Percentiles rank a stretch among this genome's conserved stretches.
phyloP scores from a whole-genome alignment of 306 rosid genomes.

The Quercus suber region DNA sequence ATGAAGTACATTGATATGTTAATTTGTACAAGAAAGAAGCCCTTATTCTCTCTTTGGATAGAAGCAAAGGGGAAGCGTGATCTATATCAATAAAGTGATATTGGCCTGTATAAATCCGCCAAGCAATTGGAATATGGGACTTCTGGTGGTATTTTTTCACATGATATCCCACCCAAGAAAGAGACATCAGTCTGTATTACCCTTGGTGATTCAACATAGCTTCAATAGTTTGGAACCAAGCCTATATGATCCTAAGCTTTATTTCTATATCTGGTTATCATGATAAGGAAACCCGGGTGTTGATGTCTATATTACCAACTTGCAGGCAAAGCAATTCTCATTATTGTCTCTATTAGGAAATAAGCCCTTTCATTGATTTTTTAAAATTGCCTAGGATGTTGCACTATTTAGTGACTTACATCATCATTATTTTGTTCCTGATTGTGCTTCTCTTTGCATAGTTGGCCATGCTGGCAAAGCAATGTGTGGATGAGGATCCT shows the following conservation, averaged over 20 bases:
- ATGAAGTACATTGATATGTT: background rate
- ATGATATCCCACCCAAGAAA: background rate
- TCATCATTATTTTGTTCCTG: background rate
- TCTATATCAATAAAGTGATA: background rate
- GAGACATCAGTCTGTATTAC: background rate
- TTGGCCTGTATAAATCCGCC: background rate
- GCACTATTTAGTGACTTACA: background rate
- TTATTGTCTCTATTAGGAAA: background rate
- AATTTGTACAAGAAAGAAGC: background rate
- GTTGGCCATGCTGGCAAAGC: constrained; percentile 90
- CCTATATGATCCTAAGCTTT: background rate
- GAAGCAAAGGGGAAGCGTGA: background rate
- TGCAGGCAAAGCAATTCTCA: background rate
- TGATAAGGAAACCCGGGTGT: background rate
- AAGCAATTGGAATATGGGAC: background rate
- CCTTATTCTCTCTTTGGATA: too few relatives aligned
- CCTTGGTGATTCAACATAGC: background rate
- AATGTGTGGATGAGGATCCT: constrained; percentile 95
- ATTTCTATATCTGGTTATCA: background rate
- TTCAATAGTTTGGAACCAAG: background rate
- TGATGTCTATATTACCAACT: background rate
- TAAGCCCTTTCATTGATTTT: background rate
- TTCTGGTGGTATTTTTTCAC: background rate
- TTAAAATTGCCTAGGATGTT: background rate
- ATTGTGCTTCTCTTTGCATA: constrained; percentile 21